Percentiles rank a stretch among this genome's conserved stretches.
phyloP scores from a whole-genome alignment of 75 land plant genomes.

The Ceratopteris richardii region DNA sequence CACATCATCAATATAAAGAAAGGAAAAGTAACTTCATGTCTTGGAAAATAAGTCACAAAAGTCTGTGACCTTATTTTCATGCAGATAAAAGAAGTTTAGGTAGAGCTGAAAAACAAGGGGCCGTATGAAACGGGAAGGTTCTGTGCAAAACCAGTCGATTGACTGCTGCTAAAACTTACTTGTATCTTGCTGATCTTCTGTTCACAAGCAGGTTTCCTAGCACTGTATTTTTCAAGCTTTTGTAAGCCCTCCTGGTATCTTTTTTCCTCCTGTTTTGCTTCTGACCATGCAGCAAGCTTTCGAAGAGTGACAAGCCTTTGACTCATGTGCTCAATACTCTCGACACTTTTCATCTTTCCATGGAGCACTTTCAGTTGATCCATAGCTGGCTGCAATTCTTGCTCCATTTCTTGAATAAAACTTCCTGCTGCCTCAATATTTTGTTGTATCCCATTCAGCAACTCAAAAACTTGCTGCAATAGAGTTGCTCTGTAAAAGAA shows the following conservation, averaged over 20 bases:
- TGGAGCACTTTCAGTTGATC: constrained; percentile 54
- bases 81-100: no score
- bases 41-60: no score
- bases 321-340: constrained; percentile 67
- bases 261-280: constrained; percentile 57
- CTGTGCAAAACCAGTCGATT: no score
- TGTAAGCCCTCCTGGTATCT: constrained; percentile 27
- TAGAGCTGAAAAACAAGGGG: no score
- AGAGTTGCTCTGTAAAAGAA: constrained; percentile 92
- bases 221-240: constrained; percentile 45
- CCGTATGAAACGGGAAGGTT: no score
- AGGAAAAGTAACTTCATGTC: no score
- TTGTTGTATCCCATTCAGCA: constrained; percentile 33
- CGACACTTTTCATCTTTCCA: constrained; percentile 62
- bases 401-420: constrained; percentile 44
- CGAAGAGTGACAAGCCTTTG: constrained; percentile 41
- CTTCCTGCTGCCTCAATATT: constrained; percentile 39
- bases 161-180: no score
- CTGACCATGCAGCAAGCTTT: constrained; percentile 83
- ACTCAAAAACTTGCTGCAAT: constrained; percentile 79
- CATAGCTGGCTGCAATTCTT: constrained; percentile 47
- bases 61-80: no score
- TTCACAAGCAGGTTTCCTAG: constrained; percentile 49
- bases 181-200: constrained; percentile 32
- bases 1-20: no score